A percentile compares a stretch with the other conserved stretches of the same genome.
Evolutionary conservation across 2,329 filamentous ascomycete genomes (phyloP).

Genomic region (Tolypocladium guangdongense): DNA sequence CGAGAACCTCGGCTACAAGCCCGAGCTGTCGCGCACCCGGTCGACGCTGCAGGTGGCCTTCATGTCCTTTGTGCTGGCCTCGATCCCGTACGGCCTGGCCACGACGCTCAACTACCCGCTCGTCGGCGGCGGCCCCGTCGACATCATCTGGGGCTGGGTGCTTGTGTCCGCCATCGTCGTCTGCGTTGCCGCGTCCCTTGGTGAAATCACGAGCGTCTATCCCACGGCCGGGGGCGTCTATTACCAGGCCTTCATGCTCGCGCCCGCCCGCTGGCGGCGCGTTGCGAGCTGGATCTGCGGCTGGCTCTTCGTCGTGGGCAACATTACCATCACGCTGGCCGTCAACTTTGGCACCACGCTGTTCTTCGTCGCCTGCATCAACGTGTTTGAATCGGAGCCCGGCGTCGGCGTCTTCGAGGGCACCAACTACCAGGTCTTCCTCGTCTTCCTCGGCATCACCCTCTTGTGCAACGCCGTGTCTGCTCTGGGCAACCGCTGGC

Average conservation of each 20-base stretch:
- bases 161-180: conserved; percentile 58
- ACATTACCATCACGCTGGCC: conserved; percentile 74
- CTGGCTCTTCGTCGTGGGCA: conserved; percentile 68
- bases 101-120: conserved; percentile 61
- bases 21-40: conserved; percentile 52
- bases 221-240: conserved; percentile 66
- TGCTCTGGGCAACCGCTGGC: conserved; percentile 53
- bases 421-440: conserved; percentile 53
- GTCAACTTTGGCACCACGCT: conserved; percentile 72
- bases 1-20: conserved; percentile 54
- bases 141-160: conserved; percentile 66
- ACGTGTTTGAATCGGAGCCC: conserved; percentile 38
- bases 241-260: conserved; percentile 69
- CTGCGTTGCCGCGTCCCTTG: conserved; percentile 59
- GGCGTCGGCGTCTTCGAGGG: conserved; percentile 33
- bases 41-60: conserved; percentile 61
- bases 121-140: conserved; percentile 53
- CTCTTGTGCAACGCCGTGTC: conserved; percentile 55
- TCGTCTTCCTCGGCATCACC: conserved; percentile 62
- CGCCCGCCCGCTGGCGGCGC: conserved; percentile 47
- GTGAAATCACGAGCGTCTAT: conserved; percentile 66
- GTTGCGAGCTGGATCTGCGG: conserved; percentile 61
- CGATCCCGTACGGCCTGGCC: conserved; percentile 62
- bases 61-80: conserved; percentile 67
- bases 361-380: conserved; percentile 44